Conservation (phyloP, 2,329 filamentous ascomycete genomes). For the Botrytis fragariae region DNA sequence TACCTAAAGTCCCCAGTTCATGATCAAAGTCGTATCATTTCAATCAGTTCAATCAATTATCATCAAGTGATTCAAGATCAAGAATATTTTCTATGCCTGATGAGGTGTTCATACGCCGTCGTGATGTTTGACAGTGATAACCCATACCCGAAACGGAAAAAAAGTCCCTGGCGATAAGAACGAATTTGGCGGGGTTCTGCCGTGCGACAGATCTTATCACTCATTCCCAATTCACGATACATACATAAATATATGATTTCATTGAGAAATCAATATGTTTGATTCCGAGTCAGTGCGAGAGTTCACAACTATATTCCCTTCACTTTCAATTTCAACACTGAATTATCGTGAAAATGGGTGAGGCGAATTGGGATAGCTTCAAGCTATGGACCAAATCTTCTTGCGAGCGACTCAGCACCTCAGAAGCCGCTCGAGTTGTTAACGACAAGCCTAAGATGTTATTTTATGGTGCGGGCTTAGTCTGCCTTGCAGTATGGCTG, state of each 20-base stretch:
- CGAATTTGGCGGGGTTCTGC: slow-evolving; percentile 24
- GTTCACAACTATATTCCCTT: neutral
- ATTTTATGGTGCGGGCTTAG: slow-evolving; percentile 26
- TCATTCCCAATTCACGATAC: neutral
- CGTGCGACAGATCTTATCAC: slow-evolving; percentile 17
- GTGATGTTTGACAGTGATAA: slow-evolving; percentile 4
- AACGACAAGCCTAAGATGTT: slow-evolving; percentile 26
- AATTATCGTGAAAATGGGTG: slow-evolving; percentile 23
- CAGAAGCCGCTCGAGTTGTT: slow-evolving; percentile 21
- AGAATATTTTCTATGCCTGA: slow-evolving; percentile 25
- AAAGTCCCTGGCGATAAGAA: slow-evolving; percentile 34
- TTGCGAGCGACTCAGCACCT: slow-evolving; percentile 17
- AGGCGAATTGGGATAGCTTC: slow-evolving; percentile 20
- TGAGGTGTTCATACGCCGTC: slow-evolving; percentile 25
- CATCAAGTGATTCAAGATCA: neutral
- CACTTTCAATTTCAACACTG: neutral
- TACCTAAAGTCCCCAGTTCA: neutral
- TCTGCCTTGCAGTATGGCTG: slow-evolving; percentile 30
- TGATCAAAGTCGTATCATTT: neutral
- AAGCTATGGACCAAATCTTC: slow-evolving; percentile 21
- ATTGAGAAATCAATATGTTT: neutral
- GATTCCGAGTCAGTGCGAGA: neutral
- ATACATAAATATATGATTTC: neutral
- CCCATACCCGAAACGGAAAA: slow-evolving; percentile 33
- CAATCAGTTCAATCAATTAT: slow-evolving; percentile 5